Evolutionary conservation across 2,329 filamentous ascomycete genomes (phyloP).

Genomic region (Dothiorella sarmentorum): DNA sequence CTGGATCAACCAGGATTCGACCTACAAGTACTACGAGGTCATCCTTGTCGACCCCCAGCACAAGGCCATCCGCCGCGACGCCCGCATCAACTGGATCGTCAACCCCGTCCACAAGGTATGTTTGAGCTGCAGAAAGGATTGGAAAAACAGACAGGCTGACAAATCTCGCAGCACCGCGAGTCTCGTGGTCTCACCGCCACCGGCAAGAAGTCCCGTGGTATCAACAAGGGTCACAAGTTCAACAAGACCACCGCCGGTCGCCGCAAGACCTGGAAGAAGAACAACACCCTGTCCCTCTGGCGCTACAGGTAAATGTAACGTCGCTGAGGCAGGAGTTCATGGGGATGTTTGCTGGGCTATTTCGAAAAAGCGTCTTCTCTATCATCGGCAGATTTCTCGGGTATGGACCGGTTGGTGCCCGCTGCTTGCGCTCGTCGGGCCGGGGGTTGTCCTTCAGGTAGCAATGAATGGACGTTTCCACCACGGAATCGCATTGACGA

Average conservation of each 20-base stretch:
- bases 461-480: constrained; percentile 19
- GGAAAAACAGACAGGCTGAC: neutral
- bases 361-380: constrained; percentile 15
- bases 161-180: constrained; percentile 81
- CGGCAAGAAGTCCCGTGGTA: constrained; percentile 98
- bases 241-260: constrained; percentile 96
- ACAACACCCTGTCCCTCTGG: constrained; percentile 99
- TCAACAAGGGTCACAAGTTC: constrained; percentile 99
- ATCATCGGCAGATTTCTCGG: constrained; percentile 1
- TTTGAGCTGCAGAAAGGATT: neutral
- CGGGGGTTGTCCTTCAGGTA: constrained; percentile 17
- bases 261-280: constrained; percentile 99
- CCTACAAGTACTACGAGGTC: constrained; percentile 99
- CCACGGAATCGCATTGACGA: neutral
- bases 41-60: constrained; percentile 99
- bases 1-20: constrained; percentile 99
- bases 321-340: constrained; percentile 9
- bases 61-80: constrained; percentile 98
- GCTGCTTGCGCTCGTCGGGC: constrained; percentile 5
- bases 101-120: constrained; percentile 92
- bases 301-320: constrained; percentile 75
- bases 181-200: constrained; percentile 93
- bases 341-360: constrained; percentile 14
- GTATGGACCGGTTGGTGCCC: constrained; percentile 7
- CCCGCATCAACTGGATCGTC: constrained; percentile 99